Conservation (phyloP, 2,329 filamentous ascomycete species). For the Ascochyta koolunga region DNA sequence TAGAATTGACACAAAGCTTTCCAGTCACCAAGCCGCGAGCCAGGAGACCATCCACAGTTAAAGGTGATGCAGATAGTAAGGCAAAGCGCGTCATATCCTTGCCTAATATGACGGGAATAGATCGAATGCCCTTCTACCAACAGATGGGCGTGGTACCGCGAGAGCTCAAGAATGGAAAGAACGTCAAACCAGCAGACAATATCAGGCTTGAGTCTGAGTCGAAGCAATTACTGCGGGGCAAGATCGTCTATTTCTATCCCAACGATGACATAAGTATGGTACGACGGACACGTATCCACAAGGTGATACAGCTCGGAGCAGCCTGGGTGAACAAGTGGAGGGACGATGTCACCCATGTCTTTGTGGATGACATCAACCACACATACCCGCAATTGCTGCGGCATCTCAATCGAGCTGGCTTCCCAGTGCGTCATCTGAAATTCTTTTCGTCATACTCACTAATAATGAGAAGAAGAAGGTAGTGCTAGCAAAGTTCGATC, state of each 20-base stretch:
- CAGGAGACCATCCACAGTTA: not conserved
- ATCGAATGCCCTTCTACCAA: constrained; percentile 36
- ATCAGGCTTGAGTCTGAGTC: constrained; percentile 42
- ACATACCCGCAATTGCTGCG: constrained; percentile 67
- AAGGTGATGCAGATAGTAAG: constrained; percentile 10
- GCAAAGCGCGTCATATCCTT: constrained; percentile 34
- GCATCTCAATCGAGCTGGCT: constrained; percentile 56
- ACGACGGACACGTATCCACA: constrained; percentile 74
- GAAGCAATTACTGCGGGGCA: constrained; percentile 42
- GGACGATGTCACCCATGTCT: constrained; percentile 71
- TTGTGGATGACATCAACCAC: constrained; percentile 72
- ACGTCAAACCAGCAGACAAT: constrained; percentile 34
- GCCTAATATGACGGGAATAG: constrained; percentile 19
- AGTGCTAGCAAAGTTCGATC: constrained; percentile 56
- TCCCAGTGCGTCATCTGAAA: constrained; percentile 54
- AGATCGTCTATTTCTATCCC: constrained; percentile 70
- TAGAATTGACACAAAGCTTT: constrained; percentile 22
- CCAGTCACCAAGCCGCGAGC: constrained; percentile 15
- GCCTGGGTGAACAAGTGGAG: constrained; percentile 67
- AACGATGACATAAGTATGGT: constrained; percentile 74
- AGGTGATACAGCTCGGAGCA: constrained; percentile 70
- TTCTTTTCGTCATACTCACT: not conserved
- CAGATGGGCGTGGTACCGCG: constrained; percentile 37
- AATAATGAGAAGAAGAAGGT: constrained; percentile 45
- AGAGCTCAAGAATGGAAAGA: constrained; percentile 38